Evolutionary conservation across 2,329 filamentous ascomycete species (phyloP).

Genomic region (Samsoniella hepiali): DNA sequence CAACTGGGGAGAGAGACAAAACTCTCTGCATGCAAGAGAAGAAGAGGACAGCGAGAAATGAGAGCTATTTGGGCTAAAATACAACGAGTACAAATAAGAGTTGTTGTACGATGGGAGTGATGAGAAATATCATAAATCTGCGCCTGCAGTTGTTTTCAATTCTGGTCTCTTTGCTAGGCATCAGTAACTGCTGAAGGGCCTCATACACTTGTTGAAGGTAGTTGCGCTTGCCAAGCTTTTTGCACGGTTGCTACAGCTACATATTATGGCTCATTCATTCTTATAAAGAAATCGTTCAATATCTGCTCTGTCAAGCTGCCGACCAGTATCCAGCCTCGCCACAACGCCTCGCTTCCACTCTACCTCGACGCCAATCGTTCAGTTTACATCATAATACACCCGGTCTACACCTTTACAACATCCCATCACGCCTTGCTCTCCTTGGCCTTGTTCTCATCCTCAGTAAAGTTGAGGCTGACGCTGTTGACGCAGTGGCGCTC

Average conservation of each 20-base stretch:
- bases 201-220: too few species aligned
- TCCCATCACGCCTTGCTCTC: conserved; percentile 36
- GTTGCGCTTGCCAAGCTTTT: neutral
- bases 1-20: neutral
- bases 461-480: conserved; percentile 78
- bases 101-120: conserved; percentile 9
- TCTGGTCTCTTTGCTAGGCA: too few species aligned
- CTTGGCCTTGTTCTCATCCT: conserved; percentile 54
- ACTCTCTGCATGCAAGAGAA: neutral
- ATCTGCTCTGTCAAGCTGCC: neutral
- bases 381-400: conserved; percentile 2
- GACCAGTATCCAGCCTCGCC: neutral
- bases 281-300: neutral
- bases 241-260: neutral
- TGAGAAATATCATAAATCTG: neutral
- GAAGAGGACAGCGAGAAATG: neutral
- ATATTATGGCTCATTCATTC: neutral
- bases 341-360: conserved; percentile 13
- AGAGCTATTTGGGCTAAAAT: neutral
- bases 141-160: neutral
- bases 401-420: neutral
- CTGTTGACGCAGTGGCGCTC: conserved; percentile 98
- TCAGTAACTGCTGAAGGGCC: too few species aligned
- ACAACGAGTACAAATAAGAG: neutral
- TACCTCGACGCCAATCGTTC: neutral